Evolutionary conservation across 2,329 filamentous ascomycete genomes (phyloP).

Genomic region (Exophiala calicioides): DNA sequence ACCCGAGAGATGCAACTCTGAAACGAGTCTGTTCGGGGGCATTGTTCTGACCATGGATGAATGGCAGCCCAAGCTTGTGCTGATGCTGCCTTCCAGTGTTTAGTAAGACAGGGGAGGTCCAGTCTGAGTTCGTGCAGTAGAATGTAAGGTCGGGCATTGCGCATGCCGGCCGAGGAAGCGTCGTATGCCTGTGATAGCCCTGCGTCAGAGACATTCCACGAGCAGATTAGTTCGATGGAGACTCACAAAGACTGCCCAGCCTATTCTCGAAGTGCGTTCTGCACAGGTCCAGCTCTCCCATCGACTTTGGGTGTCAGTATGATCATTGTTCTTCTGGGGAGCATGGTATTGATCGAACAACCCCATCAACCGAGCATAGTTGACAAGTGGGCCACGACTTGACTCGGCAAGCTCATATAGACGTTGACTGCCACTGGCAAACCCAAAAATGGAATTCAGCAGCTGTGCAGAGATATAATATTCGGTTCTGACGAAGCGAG

Average conservation of each 20-base stretch:
- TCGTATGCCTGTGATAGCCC: conserved; percentile 9
- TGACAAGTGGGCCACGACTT: conserved; percentile 9
- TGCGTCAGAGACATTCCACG: conserved; percentile 2
- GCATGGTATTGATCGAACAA: conserved; percentile 6
- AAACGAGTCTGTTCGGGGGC: conserved; percentile 7
- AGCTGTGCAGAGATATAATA: conserved; percentile 12
- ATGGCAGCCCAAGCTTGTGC: conserved; percentile 3
- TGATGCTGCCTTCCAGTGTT: conserved; percentile 3
- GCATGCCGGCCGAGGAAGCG: conserved; percentile 12
- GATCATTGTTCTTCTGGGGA: conserved; percentile 1
- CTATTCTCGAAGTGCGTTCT: conserved; percentile 4
- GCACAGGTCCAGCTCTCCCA: conserved; percentile 8
- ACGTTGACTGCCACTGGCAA: conserved; percentile 8
- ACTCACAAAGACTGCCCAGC: conserved; percentile 4
- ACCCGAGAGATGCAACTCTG: conserved; percentile 5
- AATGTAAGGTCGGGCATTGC: conserved; percentile 14
- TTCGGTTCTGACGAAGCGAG: conserved; percentile 5
- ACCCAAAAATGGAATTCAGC: conserved; percentile 8
- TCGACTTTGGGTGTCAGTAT: conserved; percentile 7
- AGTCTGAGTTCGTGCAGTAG: conserved; percentile 7
- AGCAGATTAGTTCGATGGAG: neutral
- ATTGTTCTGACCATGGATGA: conserved; percentile 7
- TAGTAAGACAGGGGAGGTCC: conserved; percentile 3
- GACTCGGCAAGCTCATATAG: conserved; percentile 12
- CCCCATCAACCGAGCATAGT: conserved; percentile 7